Base-by-base conservation (phyloP, 2,329 filamentous ascomycete species). In the Tolypocladium ovalisporum region DNA sequence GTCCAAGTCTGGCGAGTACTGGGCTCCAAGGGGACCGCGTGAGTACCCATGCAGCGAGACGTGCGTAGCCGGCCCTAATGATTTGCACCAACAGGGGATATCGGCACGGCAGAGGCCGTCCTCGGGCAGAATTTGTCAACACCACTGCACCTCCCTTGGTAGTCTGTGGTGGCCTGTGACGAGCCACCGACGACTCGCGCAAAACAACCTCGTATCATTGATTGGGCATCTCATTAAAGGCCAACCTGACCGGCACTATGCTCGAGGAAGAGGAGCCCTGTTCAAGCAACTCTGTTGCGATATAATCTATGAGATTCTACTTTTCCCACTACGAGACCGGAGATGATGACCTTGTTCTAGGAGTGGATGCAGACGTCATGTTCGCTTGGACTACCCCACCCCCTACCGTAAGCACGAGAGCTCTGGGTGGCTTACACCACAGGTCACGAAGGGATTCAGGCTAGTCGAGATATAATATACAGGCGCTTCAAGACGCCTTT, bases 21-120 rank as follows among this genome's bases (percentile, higher is more conserved):
- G 87, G 87, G 87, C 87, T 37, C 87, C 87, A 2, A 75, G 86
- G 62, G 87, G 87, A 62, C 79, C 86, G 58, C 73, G 84, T 86
- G 72, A 73, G 81, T 72, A 62, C 66, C n/a, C 54, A 12, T 19
- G 10, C 39, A 22, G 17, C 10, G 10, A 32, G 17, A 5, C 15
- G 9, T 13, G 7, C 3, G 24, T 6, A 29, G 2, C 17, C 24
- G n/a, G 19, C 24, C 17, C 54, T 56, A 24, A 56, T 12, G 22
- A n/a, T 10, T 24, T n/a, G 8, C 27, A 39, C 37, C 17, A 2
- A 56, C 58, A 73, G 84, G 82, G 59, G 85, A 89, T 66, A 88
- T 89, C 66, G 85, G 85, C 13, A 89, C 85, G 58, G 85, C 84
- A 17, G 83, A 86, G 62, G 73, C 71, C 15, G 80, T 85, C 6